These are phyloP conservation scores for Caloboletus firmus DNA, from an alignment of 1,284 basidiomycete genomes.

Conservation along the genomic window DNA sequence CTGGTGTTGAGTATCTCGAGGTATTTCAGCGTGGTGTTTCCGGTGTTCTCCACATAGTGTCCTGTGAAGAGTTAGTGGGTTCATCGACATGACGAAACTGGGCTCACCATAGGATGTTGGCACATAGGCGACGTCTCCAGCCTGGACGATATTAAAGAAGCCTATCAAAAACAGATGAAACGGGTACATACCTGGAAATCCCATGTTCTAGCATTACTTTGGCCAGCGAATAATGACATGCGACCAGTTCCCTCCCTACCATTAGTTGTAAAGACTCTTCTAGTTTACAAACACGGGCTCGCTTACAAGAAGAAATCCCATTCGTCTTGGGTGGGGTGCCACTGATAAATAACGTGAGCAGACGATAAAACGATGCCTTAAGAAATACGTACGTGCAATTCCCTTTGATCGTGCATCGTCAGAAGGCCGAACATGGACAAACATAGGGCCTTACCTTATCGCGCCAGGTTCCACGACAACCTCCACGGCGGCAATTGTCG, in stretches of 20 bases:
- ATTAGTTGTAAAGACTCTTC: background rate
- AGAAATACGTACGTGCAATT: conserved; percentile 47
- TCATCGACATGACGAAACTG: background rate
- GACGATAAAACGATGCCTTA: conserved; percentile 52
- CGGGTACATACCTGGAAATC: conserved; percentile 36
- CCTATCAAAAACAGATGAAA: background rate
- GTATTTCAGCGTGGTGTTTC: conserved; percentile 54
- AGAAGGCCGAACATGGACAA: background rate
- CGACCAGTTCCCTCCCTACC: conserved; percentile 47
- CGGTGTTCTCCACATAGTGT: conserved; percentile 67
- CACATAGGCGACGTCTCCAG: conserved; percentile 58
- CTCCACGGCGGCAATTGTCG: conserved; percentile 54
- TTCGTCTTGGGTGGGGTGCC: conserved; percentile 47
- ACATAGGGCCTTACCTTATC: conserved; percentile 41
- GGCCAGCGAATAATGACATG: conserved; percentile 38
- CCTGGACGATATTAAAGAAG: conserved; percentile 27
- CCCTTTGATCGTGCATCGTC: conserved; percentile 42
- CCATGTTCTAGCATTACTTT: conserved; percentile 40
- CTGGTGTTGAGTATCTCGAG: conserved; percentile 61
- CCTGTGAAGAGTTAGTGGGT: conserved; percentile 32
- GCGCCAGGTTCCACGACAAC: conserved; percentile 55
- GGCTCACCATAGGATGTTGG: conserved; percentile 44
- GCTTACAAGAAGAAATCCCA: conserved; percentile 36
- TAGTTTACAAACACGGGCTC: background rate
- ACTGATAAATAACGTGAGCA: conserved; percentile 42